Base-by-base conservation (phyloP, 805 yeast genomes). In the Wickerhamia fluorescens region DNA sequence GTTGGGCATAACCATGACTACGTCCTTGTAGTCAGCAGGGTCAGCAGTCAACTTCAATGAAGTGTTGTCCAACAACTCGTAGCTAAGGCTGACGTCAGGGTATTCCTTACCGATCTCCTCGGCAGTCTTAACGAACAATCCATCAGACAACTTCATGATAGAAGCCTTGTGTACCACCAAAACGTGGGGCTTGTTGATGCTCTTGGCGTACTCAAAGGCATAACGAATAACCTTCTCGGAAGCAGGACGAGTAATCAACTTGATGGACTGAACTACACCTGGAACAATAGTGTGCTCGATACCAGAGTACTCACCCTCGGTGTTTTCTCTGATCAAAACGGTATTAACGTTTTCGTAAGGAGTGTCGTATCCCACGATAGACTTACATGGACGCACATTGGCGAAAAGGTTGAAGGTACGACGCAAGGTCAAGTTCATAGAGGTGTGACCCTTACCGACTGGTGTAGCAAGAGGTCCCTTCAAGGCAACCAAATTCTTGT, bases 231-330 rank as follows among this genome's bases (percentile, higher is more conserved):
- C 96, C 62, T 94, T 85, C 67, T 87, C 95, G 35, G 95, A 85
- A 34, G 97, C 97, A 34, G 85, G 87, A 56, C 80, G 81, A 53
- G 98, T 92, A 71, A 92, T 92, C 61, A 92, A 75, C 70, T 92
- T 92, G 68, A 89, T 89, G 40, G 95, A 84, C 71, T 92, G 97
- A 31, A 92, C 96, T 33, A 92, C 97, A 56, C 98, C 98, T 42
- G 96, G 96, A 34, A 87, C 94, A 42, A 92, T 87, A 41, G 86
- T 82, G 71, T 92, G 98, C 73, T 92, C 98, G 49, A 92, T 88
- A 68, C 98, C 98, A 18, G 96, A 88, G 71, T 89, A 89, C 68
- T 89, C 98, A 72, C 98, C 98, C 66, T 92, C 97, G 43, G 98
- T 89, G 78, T 92, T 92, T 71, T 92, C 98, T 75, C 98, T 87